Base-by-base conservation (phyloP, 106 monocot species). In the Dendrobium catenatum region DNA sequence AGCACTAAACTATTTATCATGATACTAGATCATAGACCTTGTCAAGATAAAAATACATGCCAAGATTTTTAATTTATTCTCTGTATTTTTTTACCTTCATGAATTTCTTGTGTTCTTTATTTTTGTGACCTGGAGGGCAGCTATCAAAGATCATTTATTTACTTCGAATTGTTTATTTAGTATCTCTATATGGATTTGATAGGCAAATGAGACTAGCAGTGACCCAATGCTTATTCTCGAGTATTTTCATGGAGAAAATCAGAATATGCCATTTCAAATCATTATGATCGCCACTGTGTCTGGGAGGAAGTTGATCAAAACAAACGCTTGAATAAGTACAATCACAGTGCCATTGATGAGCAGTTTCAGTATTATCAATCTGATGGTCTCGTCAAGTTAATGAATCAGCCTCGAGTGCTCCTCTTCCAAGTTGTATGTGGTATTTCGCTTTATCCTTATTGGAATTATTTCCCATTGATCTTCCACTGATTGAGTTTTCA, bases 111-210 rank as follows among this genome's bases (percentile, higher is more conserved):
- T 61, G 22, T 61, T 61, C 22, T 61, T 61, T 22, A 22, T 61
- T 24, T 61, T n/a, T 61, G 10, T 51, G 37, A 37, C 13, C 15
- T 51, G 13, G 15, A 51, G 13, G 51, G 51, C 51, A 51, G 2
- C 13, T 13, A 51, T 51, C 51, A 51, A 51, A 51, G 3, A 13
- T 51, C 51, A 51, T 51, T 51, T 51, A 6, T 70, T 81, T 75
- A 55, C 73, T 54, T 20, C 56, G 37, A 75, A 55, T 56, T 19
- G 73, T 17, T 76, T 82, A 41, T 86, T 78, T 64, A n/a, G n/a
- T n/a, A n/a, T n/a, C n/a, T 96, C 96, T 41, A 92, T 96, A 81
- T 96, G 96, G 96, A 75, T 96, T 96, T 58, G 96, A 96, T 82
- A 96, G 96, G 73, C 94, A 96, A 86, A 77, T 96, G 89, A 88